phyloP scores from a whole-genome alignment of 257 asterid genomes.

The Leptodermis oblonga region DNA sequence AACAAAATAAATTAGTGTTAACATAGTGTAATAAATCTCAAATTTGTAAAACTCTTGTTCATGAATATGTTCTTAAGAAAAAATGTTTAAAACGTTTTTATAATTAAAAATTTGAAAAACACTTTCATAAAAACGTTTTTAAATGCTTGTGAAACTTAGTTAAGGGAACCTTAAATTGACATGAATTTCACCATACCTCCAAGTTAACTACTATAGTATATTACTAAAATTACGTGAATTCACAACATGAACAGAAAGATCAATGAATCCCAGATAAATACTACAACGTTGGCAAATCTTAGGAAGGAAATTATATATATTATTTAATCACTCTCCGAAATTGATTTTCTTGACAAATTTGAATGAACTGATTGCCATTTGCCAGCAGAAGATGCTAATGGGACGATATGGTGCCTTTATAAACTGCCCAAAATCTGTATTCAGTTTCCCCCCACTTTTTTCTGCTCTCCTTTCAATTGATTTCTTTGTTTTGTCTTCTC shows the following conservation, averaged over 20 bases:
- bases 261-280: not conserved
- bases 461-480: not conserved
- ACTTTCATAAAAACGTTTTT: too few relatives aligned
- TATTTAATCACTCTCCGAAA: not conserved
- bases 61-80: too few relatives aligned
- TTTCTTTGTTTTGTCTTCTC: not conserved
- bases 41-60: too few relatives aligned
- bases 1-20: too few relatives aligned
- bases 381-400: not conserved
- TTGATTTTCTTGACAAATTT: too few relatives aligned
- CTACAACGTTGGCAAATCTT: not conserved
- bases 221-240: not conserved
- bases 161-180: too few relatives aligned
- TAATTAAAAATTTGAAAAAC: too few relatives aligned
- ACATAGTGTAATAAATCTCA: too few relatives aligned
- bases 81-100: too few relatives aligned
- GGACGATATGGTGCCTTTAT: not conserved
- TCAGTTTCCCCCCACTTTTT: not conserved
- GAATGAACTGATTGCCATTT: not conserved
- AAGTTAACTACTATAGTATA: too few relatives aligned
- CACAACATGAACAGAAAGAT: not conserved
- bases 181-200: too few relatives aligned
- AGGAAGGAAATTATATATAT: not conserved
- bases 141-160: too few relatives aligned
- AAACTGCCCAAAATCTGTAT: not conserved